phyloP scores from a whole-genome alignment of 176 grass and related monocot species.

The Areca catechu region DNA sequence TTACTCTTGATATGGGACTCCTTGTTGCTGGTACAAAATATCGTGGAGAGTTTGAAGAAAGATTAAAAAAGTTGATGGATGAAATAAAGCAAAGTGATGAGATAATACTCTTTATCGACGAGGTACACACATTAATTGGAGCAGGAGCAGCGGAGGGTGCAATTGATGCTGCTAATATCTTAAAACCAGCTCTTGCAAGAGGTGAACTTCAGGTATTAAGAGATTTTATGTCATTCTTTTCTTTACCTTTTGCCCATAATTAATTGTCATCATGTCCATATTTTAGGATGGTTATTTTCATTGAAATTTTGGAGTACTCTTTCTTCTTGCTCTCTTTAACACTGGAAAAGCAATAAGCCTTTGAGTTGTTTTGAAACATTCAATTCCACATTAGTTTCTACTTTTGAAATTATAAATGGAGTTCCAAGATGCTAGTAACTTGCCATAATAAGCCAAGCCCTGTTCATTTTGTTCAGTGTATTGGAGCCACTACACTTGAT shows the following conservation, averaged over 20 bases:
- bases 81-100: conserved; percentile 98
- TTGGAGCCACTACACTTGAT: conserved; percentile 91
- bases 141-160: conserved; percentile 98
- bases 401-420: no score
- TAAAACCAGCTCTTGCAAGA: conserved; percentile 98
- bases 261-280: not conserved
- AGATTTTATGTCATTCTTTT: not conserved
- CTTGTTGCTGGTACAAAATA: conserved; percentile 99
- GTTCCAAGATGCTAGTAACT: no score
- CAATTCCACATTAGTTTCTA: no score
- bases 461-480: conserved; percentile 53
- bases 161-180: conserved; percentile 98
- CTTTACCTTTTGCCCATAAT: not conserved
- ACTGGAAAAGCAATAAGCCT: not conserved
- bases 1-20: conserved; percentile 99
- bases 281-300: not conserved
- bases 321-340: no score
- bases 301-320: no score
- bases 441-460: no score
- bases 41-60: conserved; percentile 99
- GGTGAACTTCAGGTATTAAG: conserved; percentile 91
- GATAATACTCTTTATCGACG: conserved; percentile 99
- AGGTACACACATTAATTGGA: conserved; percentile 96
- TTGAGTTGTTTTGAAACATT: not conserved
- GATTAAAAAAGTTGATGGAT: conserved; percentile 97